A percentile compares a stretch with the other conserved stretches of the same genome.
These are phyloP conservation scores for Starmera quercuum DNA, from an alignment of 805 yeast genomes.

Conservation along the genomic window DNA sequence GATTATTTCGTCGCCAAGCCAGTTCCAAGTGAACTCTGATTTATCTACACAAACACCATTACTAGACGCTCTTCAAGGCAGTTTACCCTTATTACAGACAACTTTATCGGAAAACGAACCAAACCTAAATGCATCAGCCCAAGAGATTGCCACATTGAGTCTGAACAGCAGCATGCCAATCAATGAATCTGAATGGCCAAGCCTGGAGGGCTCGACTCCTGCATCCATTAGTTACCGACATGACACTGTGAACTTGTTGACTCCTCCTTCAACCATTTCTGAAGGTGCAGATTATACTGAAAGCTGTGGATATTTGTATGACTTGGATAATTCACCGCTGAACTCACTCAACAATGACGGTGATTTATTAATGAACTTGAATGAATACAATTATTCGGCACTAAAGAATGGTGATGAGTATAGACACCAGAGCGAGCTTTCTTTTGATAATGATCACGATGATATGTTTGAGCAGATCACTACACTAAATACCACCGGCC, in stretches of 20 bases:
- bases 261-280: conserved; percentile 16
- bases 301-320: neutral
- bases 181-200: conserved; percentile 1
- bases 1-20: too few relatives aligned
- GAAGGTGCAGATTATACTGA: conserved; percentile 4
- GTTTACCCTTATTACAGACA: neutral
- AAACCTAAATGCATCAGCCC: neutral
- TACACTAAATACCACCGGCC: too few relatives aligned
- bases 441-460: neutral
- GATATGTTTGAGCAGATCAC: neutral
- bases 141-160: neutral
- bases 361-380: neutral
- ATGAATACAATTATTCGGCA: neutral
- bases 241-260: conserved; percentile 12
- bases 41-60: too few relatives aligned
- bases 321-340: conserved; percentile 14
- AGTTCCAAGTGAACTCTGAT: too few relatives aligned
- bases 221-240: conserved; percentile 2
- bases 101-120: neutral
- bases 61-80: too few relatives aligned
- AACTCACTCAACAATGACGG: conserved; percentile 2
- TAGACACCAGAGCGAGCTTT: neutral
- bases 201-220: neutral
- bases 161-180: neutral
- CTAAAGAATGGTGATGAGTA: neutral